These are phyloP conservation scores for Pythium grandisporangium DNA, from an alignment of 352 stramenopile species.

Conservation along the genomic window DNA sequence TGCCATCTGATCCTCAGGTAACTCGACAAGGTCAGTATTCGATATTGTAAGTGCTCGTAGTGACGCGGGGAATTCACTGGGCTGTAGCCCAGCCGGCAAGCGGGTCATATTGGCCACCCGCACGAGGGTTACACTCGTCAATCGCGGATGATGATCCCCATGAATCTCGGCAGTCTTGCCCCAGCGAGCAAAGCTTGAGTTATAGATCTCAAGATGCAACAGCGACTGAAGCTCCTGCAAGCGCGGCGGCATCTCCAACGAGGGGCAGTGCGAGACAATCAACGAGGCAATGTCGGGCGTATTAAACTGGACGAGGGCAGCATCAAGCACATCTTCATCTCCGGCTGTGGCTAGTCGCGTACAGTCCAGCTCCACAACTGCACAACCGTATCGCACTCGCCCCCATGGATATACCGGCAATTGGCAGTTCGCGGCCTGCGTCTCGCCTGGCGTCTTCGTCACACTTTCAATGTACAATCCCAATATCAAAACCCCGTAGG, in stretches of 20 bases:
- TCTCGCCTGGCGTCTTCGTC: slow-evolving; percentile 5
- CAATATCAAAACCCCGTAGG: slow-evolving; percentile 9
- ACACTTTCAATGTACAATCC: slow-evolving; percentile 9
- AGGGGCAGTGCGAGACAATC: slow-evolving; percentile 10
- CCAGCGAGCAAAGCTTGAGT: slow-evolving; percentile 11
- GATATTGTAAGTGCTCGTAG: slow-evolving; percentile 13
- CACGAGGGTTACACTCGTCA: slow-evolving; percentile 13
- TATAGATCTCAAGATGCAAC: slow-evolving; percentile 13
- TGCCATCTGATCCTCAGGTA: slow-evolving; percentile 2
- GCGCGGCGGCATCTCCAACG: slow-evolving; percentile 7
- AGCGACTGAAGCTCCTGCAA: slow-evolving; percentile 7
- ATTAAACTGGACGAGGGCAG: slow-evolving; percentile 5
- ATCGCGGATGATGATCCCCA: neutral
- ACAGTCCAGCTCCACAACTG: slow-evolving; percentile 12
- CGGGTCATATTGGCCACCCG: slow-evolving; percentile 4
- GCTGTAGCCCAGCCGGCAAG: slow-evolving; percentile 9
- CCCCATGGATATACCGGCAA: slow-evolving; percentile 12
- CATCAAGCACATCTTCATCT: neutral
- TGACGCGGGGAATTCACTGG: slow-evolving; percentile 11
- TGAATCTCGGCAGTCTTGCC: slow-evolving; percentile 2
- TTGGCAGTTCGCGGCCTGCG: slow-evolving; percentile 5
- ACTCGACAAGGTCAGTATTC: slow-evolving; percentile 4
- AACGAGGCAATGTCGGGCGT: slow-evolving; percentile 2
- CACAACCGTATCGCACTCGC: slow-evolving; percentile 6
- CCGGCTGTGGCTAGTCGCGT: slow-evolving; percentile 1